These are phyloP conservation scores for Grammothele lineata DNA, from an alignment of 768 basidiomycete species.

Conservation along the genomic window DNA sequence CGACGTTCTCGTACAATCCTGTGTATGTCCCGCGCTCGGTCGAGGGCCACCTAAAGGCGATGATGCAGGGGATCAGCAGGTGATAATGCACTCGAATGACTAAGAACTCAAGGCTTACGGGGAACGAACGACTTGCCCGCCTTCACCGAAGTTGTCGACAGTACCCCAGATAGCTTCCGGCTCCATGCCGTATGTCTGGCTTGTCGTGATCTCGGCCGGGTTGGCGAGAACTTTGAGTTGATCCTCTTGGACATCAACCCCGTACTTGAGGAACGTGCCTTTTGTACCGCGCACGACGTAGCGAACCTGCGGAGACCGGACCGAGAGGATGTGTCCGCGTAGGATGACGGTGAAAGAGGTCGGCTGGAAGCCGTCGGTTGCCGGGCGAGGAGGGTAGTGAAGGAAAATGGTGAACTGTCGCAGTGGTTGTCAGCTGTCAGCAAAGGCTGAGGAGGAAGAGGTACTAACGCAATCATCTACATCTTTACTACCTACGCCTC, in stretches of 20 bases:
- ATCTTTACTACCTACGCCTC: conserved; percentile 57
- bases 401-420: conserved; percentile 19
- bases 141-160: conserved; percentile 49
- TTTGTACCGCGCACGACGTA: conserved; percentile 68
- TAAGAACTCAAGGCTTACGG: too few species aligned
- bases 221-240: conserved; percentile 57
- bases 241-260: conserved; percentile 76
- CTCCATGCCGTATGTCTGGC: conserved; percentile 52
- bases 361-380: conserved; percentile 18
- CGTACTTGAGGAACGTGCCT: conserved; percentile 72
- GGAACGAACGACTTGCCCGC: conserved; percentile 34
- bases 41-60: conserved; percentile 66
- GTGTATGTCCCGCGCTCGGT: conserved; percentile 53
- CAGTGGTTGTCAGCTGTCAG: conserved; percentile 17
- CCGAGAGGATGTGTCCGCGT: conserved; percentile 66
- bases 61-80: too few species aligned
- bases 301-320: conserved; percentile 59
- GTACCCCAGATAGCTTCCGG: conserved; percentile 60
- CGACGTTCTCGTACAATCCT: conserved; percentile 63
- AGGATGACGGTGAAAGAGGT: conserved; percentile 65
- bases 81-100: too few species aligned
- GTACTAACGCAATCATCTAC: conserved; percentile 62
- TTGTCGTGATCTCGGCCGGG: conserved; percentile 40
- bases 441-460: neutral
- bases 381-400: conserved; percentile 17